Evolutionary conservation across 2,329 filamentous ascomycete genomes (phyloP).

Genomic region (Fusarium concolor): DNA sequence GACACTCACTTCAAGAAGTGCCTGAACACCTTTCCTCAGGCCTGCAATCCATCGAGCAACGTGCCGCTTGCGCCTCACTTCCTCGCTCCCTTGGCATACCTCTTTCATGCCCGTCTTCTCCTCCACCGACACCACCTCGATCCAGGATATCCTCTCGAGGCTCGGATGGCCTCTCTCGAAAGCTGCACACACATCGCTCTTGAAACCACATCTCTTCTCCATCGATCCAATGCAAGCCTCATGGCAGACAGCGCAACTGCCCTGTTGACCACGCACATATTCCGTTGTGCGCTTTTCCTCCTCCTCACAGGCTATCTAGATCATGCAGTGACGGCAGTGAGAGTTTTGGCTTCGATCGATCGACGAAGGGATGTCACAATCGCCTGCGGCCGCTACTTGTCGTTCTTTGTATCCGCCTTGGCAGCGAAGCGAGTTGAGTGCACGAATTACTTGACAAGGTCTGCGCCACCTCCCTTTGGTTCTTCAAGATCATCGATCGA

Average conservation of each 20-base stretch:
- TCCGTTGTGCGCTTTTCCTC: conserved; percentile 85
- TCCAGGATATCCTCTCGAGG: conserved; percentile 73
- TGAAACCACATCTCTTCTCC: conserved; percentile 82
- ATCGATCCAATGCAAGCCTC: conserved; percentile 71
- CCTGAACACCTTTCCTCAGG: conserved; percentile 78
- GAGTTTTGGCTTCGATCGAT: conserved; percentile 77
- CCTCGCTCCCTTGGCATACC: conserved; percentile 78
- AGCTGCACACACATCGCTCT: conserved; percentile 79
- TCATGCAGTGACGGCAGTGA: conserved; percentile 77
- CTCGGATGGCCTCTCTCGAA: conserved; percentile 78
- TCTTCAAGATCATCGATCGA: conserved; percentile 49
- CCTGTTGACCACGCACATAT: conserved; percentile 84
- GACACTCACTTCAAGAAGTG: conserved; percentile 84
- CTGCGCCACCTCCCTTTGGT: conserved; percentile 49
- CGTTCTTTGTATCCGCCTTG: conserved; percentile 81
- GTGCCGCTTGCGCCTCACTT: conserved; percentile 78
- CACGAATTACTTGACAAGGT: conserved; percentile 52
- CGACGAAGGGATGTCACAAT: conserved; percentile 77
- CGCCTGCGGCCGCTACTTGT: conserved; percentile 83
- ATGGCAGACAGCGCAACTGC: conserved; percentile 74
- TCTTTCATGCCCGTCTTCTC: conserved; percentile 85
- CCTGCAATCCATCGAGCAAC: conserved; percentile 75
- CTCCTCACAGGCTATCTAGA: conserved; percentile 79
- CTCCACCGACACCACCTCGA: conserved; percentile 91
- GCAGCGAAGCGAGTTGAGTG: conserved; percentile 65